Conservation (phyloP, 805 yeast species). For the Danielozyma ontarioensis region DNA sequence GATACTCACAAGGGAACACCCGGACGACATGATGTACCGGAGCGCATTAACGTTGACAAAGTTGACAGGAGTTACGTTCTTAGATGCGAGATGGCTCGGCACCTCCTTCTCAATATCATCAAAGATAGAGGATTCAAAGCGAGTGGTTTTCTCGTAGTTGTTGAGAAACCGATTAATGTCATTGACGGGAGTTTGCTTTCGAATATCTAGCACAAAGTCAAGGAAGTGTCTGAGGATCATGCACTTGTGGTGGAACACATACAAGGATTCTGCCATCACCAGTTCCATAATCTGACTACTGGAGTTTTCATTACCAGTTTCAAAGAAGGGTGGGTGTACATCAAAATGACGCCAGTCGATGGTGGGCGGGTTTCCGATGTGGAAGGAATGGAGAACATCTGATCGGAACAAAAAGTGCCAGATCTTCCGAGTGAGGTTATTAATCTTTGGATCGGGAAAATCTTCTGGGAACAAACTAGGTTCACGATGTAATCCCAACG, state of each 20-base stretch:
- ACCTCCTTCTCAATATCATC: conserved; percentile 1
- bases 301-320: background rate
- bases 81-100: conserved; percentile 1
- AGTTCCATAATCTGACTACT: background rate
- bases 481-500: conserved; percentile 19
- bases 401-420: conserved; percentile 8
- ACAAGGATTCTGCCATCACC: background rate
- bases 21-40: conserved; percentile 7
- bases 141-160: background rate
- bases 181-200: background rate
- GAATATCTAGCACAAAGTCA: background rate
- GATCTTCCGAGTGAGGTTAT: conserved; percentile 8
- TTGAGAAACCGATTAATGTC: background rate
- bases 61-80: background rate
- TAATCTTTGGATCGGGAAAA: conserved; percentile 2
- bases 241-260: background rate
- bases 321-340: background rate
- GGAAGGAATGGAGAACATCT: conserved; percentile 1
- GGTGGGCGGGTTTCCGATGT: background rate
- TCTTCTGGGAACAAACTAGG: conserved; percentile 2
- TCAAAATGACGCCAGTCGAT: background rate
- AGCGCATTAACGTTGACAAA: conserved; percentile 2
- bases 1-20: conserved; percentile 8
- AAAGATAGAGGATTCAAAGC: background rate
- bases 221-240: background rate